Evolutionary conservation across 768 basidiomycete genomes (phyloP).

Genomic region (Lentinula aciculospora): DNA sequence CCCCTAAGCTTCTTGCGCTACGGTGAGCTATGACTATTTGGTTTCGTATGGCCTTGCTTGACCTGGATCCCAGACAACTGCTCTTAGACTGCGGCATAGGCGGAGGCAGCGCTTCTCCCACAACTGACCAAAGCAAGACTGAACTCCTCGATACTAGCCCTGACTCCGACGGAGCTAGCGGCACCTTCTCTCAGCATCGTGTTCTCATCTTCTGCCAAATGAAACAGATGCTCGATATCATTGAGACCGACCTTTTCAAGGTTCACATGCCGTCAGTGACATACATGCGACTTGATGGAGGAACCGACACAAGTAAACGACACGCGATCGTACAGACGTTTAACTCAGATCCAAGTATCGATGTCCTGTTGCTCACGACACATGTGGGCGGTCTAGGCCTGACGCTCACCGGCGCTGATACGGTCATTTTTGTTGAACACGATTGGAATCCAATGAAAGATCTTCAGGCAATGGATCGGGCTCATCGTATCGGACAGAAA

Average conservation of each 20-base stretch:
- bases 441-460: constrained; percentile 93
- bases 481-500: constrained; percentile 7
- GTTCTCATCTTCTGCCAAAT: constrained; percentile 99
- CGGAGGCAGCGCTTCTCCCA: constrained; percentile 26
- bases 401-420: constrained; percentile 96
- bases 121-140: constrained; percentile 56
- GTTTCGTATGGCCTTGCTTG: no score
- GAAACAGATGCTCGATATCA: constrained; percentile 98
- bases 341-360: constrained; percentile 96
- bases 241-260: constrained; percentile 91
- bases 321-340: constrained; percentile 98
- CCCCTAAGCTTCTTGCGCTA: constrained; percentile 89
- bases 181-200: constrained; percentile 88
- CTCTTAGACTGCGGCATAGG: constrained; percentile 95
- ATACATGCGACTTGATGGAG: constrained; percentile 96
- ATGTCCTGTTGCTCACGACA: constrained; percentile 91
- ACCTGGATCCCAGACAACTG: constrained; percentile 63
- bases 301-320: constrained; percentile 88
- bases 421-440: constrained; percentile 98
- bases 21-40: constrained; percentile 45
- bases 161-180: constrained; percentile 29
- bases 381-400: constrained; percentile 95
- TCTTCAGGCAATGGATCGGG: constrained; percentile 10
- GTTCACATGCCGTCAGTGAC: constrained; percentile 91
- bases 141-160: constrained; percentile 59